phyloP scores from a whole-genome alignment of 768 basidiomycete genomes.

The Fibroporia radiculosa region DNA sequence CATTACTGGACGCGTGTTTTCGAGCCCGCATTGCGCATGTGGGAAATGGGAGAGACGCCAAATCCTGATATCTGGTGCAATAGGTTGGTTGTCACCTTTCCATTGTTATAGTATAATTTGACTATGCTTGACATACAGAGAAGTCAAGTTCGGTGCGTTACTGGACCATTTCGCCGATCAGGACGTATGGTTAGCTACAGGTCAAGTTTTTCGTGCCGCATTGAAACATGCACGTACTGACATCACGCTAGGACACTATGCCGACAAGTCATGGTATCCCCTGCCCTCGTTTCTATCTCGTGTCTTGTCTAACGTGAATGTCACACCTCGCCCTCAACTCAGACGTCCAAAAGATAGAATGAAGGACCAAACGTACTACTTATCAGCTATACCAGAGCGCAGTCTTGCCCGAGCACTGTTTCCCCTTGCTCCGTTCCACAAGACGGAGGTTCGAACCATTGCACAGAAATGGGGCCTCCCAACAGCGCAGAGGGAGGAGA shows the following conservation, averaged over 20 bases:
- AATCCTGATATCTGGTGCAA: conserved; percentile 96
- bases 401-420: conserved; percentile 68
- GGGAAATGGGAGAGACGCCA: conserved; percentile 77
- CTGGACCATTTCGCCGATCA: conserved; percentile 48
- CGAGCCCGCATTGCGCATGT: conserved; percentile 70
- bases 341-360: conserved; percentile 39
- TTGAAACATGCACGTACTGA: neutral
- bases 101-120: neutral
- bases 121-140: conserved; percentile 33
- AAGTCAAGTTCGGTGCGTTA: conserved; percentile 88
- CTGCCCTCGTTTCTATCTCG: conserved; percentile 3
- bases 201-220: conserved; percentile 27
- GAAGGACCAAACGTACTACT: conserved; percentile 93
- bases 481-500: conserved; percentile 72
- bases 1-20: conserved; percentile 93
- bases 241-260: conserved; percentile 68
- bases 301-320: conserved; percentile 1
- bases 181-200: conserved; percentile 72
- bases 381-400: conserved; percentile 66
- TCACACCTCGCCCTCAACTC: conserved; percentile 26
- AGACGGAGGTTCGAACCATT: conserved; percentile 65
- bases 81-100: conserved; percentile 34
- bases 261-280: conserved; percentile 50
- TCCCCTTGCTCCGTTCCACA: conserved; percentile 62
- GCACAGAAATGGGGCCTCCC: conserved; percentile 57